Conservation (phyloP, 768 basidiomycete species). For the Calocybe gangraenosa region DNA sequence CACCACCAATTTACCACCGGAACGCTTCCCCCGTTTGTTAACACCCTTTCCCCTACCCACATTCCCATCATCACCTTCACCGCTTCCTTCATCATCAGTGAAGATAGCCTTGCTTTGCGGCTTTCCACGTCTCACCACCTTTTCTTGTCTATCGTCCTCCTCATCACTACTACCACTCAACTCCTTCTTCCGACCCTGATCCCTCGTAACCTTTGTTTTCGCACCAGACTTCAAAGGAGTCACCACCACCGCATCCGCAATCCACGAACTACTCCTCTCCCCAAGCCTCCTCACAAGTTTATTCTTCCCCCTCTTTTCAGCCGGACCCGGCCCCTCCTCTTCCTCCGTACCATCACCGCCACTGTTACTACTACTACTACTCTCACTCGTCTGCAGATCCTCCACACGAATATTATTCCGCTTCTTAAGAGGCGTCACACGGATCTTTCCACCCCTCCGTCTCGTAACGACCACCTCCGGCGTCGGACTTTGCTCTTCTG, state of each 20-base stretch:
- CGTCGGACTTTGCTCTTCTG: neutral
- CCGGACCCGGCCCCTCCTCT: neutral
- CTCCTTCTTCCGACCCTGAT: neutral
- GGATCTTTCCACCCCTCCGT: constrained; percentile 10
- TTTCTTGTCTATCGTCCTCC: constrained; percentile 3
- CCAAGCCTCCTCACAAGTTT: constrained; percentile 15
- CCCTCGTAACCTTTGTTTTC: neutral
- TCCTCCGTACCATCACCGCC: constrained; percentile 10
- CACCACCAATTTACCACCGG: constrained; percentile 1
- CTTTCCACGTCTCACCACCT: constrained; percentile 8
- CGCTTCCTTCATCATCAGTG: constrained; percentile 9
- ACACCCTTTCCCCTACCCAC: constrained; percentile 7
- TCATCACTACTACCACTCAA: constrained; percentile 5
- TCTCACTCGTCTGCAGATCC: neutral
- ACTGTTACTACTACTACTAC: constrained; percentile 12
- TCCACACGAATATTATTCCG: neutral
- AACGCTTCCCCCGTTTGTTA: neutral
- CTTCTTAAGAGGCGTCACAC: constrained; percentile 7
- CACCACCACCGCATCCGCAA: constrained; percentile 11
- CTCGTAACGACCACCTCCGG: constrained; percentile 7
- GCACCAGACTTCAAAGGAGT: constrained; percentile 10
- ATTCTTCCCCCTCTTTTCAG: constrained; percentile 11
- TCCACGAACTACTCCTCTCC: constrained; percentile 11
- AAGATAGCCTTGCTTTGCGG: constrained; percentile 10
- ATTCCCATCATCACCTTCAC: neutral